phyloP scores from a whole-genome alignment of 2,329 filamentous ascomycete genomes.

The Penicillium freii region DNA sequence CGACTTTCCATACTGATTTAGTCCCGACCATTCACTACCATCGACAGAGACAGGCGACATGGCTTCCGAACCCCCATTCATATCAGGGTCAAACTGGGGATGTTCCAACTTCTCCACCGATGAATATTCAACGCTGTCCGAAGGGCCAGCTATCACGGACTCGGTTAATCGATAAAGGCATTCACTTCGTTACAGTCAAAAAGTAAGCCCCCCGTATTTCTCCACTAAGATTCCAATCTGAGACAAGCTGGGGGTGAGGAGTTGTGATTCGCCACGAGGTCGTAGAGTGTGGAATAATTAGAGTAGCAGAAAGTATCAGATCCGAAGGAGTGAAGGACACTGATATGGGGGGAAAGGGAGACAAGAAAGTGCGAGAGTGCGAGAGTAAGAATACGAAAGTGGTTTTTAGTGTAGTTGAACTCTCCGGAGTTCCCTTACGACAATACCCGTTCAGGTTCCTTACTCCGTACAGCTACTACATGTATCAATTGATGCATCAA shows the following conservation, averaged over 20 bases:
- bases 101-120: conserved; percentile 2
- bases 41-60: conserved; percentile 78
- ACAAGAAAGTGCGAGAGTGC: conserved; percentile 8
- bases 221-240: conserved; percentile 17
- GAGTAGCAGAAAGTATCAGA: conserved; percentile 2
- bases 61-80: conserved; percentile 72
- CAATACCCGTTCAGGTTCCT: conserved; percentile 16
- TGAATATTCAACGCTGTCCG: conserved; percentile 6
- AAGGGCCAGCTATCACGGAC: background rate
- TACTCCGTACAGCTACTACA: conserved; percentile 4
- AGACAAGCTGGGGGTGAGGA: conserved; percentile 11
- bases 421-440: conserved; percentile 15
- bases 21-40: conserved; percentile 77
- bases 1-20: conserved; percentile 62
- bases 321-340: conserved; percentile 34
- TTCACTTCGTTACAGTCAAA: conserved; percentile 1
- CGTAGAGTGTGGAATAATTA: background rate
- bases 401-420: background rate
- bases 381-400: too few species aligned
- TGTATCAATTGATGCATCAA: background rate
- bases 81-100: conserved; percentile 40
- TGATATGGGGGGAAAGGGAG: conserved; percentile 11
- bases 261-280: conserved; percentile 1
- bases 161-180: conserved; percentile 1
- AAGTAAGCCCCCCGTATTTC: conserved; percentile 3